Percentiles rank a stretch among this genome's conserved stretches.
phyloP scores from a whole-genome alignment of 2,329 filamentous ascomycete species.

The Chaetomiaceae sp. region DNA sequence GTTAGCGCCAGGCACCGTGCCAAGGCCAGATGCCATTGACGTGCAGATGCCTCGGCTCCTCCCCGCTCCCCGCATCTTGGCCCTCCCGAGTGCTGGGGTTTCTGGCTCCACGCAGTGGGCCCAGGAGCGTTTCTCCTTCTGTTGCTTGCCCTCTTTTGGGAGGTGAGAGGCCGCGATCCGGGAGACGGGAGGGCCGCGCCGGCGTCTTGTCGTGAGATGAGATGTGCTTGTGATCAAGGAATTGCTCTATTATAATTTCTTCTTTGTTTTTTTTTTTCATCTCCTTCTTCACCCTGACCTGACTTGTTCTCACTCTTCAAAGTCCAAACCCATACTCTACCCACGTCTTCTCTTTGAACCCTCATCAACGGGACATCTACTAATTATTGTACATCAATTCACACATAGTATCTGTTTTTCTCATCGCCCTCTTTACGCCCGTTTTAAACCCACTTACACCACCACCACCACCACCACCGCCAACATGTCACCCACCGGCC shows the following conservation, averaged over 20 bases:
- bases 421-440: background rate
- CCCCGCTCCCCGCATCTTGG: slow-evolving; percentile 21
- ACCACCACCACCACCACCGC: slow-evolving; percentile 5
- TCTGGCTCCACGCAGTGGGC: background rate
- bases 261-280: background rate
- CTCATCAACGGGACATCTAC: no score
- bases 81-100: background rate
- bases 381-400: no score
- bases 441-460: background rate
- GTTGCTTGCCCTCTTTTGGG: background rate
- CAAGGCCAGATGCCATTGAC: background rate
- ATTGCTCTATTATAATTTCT: background rate
- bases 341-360: no score
- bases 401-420: background rate
- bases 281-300: background rate
- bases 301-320: no score
- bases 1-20: no score
- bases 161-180: background rate
- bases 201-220: background rate
- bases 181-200: background rate
- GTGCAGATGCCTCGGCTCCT: slow-evolving; percentile 21
- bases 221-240: background rate
- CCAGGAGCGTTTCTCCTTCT: background rate
- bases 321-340: no score
- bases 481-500: slow-evolving; percentile 42